Base-by-base conservation (phyloP, 768 basidiomycete genomes). In the Tricholomella constricta region DNA sequence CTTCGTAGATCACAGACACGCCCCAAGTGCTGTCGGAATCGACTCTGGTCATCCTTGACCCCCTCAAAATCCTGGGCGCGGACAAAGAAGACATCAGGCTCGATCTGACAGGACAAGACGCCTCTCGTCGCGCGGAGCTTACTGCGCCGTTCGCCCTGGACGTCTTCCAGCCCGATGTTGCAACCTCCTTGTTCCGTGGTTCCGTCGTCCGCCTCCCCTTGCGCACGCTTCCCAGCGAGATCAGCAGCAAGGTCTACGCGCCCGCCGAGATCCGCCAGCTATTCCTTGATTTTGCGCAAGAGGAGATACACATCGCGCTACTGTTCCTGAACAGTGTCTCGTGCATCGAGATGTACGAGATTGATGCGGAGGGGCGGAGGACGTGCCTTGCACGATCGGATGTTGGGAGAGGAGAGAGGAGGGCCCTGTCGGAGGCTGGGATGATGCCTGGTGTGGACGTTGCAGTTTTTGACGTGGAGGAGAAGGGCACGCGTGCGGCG, bases 151-250 rank as follows among this genome's bases (percentile, higher is more conserved):
- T 72, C 50, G 45, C 62, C 4, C 46, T 63, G 11, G 35, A 54
- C 12, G 40, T 54, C 41, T 62, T 50, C 17, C 51, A 50, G 25
- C 43, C 56, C 6, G 29, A n/a, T n/a, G 43, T 26, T 2, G 23
- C 22, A 29, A 22, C 17, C 2, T 25, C 1, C 1, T 4, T 2
- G 1, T 73, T 78, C 57, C 35, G 58, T 4, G 78, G 79, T 0
- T 73, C 81, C 1, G 59, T 78, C 40, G 72, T 82, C 35, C 72
- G 81, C 1, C 72, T 81, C 17, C 80, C 81, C 0, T 62, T 83
- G 11, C 71, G 81, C 8, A 59, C 53, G 0, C 45, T 31, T 6
- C 45, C 61, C 2, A 75, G 74, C 54, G 60, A 56, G 6, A 68
- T 78, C 51, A 77, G 73, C 40, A 52, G 59, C 10, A 67, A 73